Evolutionary conservation across 2,329 filamentous ascomycete genomes (phyloP), one percentile per base, ranked within the genome.

Genomic region (Penicillium sumatraense): DNA sequence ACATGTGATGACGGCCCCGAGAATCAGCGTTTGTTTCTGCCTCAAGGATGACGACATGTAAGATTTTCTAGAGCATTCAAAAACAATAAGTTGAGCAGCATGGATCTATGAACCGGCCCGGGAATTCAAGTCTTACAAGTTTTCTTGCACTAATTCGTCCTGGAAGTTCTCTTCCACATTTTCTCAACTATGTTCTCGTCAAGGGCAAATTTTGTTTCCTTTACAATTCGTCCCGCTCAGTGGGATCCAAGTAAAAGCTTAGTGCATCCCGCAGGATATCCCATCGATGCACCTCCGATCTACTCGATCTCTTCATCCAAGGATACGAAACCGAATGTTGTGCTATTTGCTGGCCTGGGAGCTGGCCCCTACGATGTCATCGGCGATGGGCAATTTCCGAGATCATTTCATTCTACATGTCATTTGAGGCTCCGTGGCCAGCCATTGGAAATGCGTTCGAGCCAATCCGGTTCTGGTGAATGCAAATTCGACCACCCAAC

Each of bases 231-330:
- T 14, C 45, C 35, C 1, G 35, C 51, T n/a, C 18, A 35, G 5
- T 41, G 44, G 45, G 51, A 54, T 16, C 40, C 52, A n/a, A 50
- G 16, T 5, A 50, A 38, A 20, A 36, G 11, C 5, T 16, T 54
- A 5, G 47, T 50, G 13, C 52, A 54, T 24, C 38, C 33, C 10
- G 29, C 46, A 31, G 52, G 52, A 29, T 47, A 54, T 36, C 52
- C 52, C 3, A 29, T 46, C 18, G 52, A 54, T 20, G 38, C 46
- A 35, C 47, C 52, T 2, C 52, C 52, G 20, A 27, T 54, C 7
- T 51, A 40, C 16, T 50, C 52, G 5, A 44, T 49, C 31, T 24
- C 29, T 6, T 2, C 40, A 31, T 50, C 52, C 1, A 40, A 49
- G 23, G 11, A 41, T 2, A 16, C 13, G 24, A 31, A 41, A 3